Evolutionary conservation across 2,329 filamentous ascomycete genomes (phyloP), one percentile per base, ranked within the genome.

Genomic region (Talaromyces amestolkiae): DNA sequence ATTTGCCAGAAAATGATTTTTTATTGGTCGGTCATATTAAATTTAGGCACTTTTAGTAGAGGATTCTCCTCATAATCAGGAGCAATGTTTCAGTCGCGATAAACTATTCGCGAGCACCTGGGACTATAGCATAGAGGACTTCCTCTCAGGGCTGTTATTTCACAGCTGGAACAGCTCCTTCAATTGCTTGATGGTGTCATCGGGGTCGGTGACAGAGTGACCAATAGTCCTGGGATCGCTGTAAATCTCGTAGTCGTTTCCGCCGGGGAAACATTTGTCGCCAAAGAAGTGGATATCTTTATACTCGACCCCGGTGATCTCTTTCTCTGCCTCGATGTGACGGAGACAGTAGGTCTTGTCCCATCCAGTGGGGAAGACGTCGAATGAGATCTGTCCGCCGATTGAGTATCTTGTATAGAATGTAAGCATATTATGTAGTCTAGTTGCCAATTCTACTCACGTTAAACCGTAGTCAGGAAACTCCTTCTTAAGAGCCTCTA

Each of bases 281-380:
- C 95, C 95, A 74, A 98, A 99, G 86, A 98, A 98, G 84, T 98
- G 95, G 72, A 98, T 90, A 53, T 87, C 94, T 71, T 87, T 91
- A 84, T 94, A 98, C 27, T 88, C 81, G 58, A 79, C 70, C 4
- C 81, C 81, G 8, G 77, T 76, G 69, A 96, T 83, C 68, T 90
- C 89, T 73, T 87, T 89, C 78, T 97, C 93, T 69, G 85, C 85
- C 81, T 95, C 92, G 68, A 98, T 83, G 80, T 97, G 93, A 72
- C 87, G 84, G 71, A 98, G 84, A 82, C 93, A 97, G 85, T 97
- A 99, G 10, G 92, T 97, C 88, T 98, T 99, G 83, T 99, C 95
- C 95, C 95, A 99, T 75, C 95, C 95, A 2, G 84, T 87, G 69
- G 95, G 95, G 86, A 99, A 99, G 73, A 98, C 91, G 76, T 99